Evolutionary conservation across 139 green algal genomes (phyloP).

Genomic region (Chlamydomonas schloesseri): DNA sequence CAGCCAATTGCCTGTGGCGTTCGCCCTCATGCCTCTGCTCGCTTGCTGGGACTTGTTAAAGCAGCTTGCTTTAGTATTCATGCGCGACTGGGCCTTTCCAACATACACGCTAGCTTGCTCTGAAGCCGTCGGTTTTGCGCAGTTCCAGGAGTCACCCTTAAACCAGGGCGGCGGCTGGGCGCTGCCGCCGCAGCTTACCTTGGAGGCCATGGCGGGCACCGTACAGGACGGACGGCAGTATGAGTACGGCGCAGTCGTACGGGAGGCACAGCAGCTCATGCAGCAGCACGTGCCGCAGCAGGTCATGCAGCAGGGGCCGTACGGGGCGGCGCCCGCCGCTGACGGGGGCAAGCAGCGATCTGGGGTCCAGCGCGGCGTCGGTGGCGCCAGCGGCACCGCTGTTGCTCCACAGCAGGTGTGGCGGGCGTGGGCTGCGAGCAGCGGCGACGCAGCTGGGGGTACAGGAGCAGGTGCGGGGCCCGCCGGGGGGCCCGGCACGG

Average conservation of each 20-base stretch:
- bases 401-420: not conserved
- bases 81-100: too few relatives aligned
- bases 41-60: too few relatives aligned
- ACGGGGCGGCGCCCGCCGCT: not conserved
- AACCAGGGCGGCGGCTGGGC: constrained; percentile 9
- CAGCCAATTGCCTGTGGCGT: not conserved
- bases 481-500: not conserved
- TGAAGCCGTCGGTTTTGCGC: too few relatives aligned
- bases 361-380: too few relatives aligned
- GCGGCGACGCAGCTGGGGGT: not conserved
- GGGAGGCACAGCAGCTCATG: not conserved
- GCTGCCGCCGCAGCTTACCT: constrained; percentile 5
- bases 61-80: too few relatives aligned
- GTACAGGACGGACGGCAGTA: constrained; percentile 12
- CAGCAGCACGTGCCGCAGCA: not conserved
- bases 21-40: not conserved
- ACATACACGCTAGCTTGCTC: too few relatives aligned
- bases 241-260: not conserved
- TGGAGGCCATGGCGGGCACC: not conserved
- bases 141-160: constrained; percentile 22
- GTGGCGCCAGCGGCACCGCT: not conserved
- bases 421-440: not conserved
- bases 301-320: not conserved
- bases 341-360: too few relatives aligned
- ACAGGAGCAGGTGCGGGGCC: not conserved